phyloP scores from a whole-genome alignment of 2,329 filamentous ascomycete genomes.

The Aspergillus oerlinghausenensis region DNA sequence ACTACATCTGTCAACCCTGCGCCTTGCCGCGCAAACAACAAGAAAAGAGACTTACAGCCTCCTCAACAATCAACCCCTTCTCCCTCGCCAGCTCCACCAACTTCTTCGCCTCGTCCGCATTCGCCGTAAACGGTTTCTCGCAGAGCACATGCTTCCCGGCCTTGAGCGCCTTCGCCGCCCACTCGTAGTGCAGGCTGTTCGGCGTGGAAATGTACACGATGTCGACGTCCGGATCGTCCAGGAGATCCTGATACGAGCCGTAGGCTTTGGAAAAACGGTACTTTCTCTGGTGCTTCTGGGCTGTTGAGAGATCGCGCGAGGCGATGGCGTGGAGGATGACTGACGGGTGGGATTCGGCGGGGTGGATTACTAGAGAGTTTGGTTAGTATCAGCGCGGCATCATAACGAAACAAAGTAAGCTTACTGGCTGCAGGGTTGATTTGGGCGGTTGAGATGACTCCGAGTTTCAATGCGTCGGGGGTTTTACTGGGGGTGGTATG shows the following conservation, averaged over 20 bases:
- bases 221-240: slow-evolving; percentile 34
- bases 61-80: slow-evolving; percentile 45
- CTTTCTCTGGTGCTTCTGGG: slow-evolving; percentile 46
- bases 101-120: slow-evolving; percentile 35
- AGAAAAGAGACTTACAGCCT: slow-evolving; percentile 35
- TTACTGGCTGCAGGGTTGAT: slow-evolving; percentile 19
- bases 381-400: background rate
- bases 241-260: slow-evolving; percentile 20
- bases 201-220: slow-evolving; percentile 50
- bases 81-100: slow-evolving; percentile 39
- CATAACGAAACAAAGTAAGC: too few species aligned
- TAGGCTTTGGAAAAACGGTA: slow-evolving; percentile 46
- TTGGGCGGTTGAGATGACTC: slow-evolving; percentile 19
- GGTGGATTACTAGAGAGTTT: slow-evolving; percentile 2
- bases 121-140: slow-evolving; percentile 28
- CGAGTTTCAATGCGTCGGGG: slow-evolving; percentile 18
- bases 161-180: slow-evolving; percentile 36
- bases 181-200: slow-evolving; percentile 40
- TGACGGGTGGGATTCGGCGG: background rate
- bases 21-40: too few species aligned
- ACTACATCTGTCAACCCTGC: slow-evolving; percentile 5
- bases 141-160: slow-evolving; percentile 28
- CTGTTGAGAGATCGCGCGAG: slow-evolving; percentile 46
- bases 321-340: slow-evolving; percentile 52
- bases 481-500: slow-evolving; percentile 19